These are phyloP conservation scores for Podosphaera fusca DNA, from an alignment of 2,329 filamentous ascomycete species.

Conservation along the genomic window DNA sequence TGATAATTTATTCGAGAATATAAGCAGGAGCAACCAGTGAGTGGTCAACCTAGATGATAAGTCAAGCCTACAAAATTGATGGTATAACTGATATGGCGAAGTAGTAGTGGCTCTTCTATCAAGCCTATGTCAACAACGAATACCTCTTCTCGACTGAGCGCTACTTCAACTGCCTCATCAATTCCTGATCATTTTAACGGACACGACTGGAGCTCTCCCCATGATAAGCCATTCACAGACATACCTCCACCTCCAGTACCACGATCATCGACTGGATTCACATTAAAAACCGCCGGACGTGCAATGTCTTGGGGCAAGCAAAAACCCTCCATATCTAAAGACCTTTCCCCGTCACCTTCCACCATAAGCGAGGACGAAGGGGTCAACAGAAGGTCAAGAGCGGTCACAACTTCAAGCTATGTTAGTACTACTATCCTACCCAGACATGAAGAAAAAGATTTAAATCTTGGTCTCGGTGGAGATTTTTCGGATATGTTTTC, in stretches of 20 bases:
- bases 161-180: conserved; percentile 16
- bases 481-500: conserved; percentile 17
- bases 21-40: conserved; percentile 15
- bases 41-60: conserved; percentile 3
- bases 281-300: conserved; percentile 14
- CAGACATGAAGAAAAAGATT: conserved; percentile 12
- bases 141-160: conserved; percentile 17
- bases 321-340: conserved; percentile 11
- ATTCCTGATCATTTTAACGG: conserved; percentile 10
- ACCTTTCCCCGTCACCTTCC: conserved; percentile 7
- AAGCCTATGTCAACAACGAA: conserved; percentile 17
- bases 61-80: neutral
- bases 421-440: conserved; percentile 16
- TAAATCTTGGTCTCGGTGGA: conserved; percentile 15
- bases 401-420: conserved; percentile 15
- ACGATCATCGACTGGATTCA: conserved; percentile 13
- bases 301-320: conserved; percentile 16
- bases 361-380: conserved; percentile 6
- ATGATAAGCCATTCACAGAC: conserved; percentile 13
- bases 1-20: conserved; percentile 16
- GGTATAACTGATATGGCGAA: conserved; percentile 9
- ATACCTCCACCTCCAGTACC: conserved; percentile 14
- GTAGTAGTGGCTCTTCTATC: conserved; percentile 17
- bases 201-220: conserved; percentile 14
- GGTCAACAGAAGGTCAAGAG: conserved; percentile 9